A percentile compares a stretch with the other conserved stretches of the same genome.
phyloP scores from a whole-genome alignment of 2,329 filamentous ascomycete species.

The Nemania abortiva region DNA sequence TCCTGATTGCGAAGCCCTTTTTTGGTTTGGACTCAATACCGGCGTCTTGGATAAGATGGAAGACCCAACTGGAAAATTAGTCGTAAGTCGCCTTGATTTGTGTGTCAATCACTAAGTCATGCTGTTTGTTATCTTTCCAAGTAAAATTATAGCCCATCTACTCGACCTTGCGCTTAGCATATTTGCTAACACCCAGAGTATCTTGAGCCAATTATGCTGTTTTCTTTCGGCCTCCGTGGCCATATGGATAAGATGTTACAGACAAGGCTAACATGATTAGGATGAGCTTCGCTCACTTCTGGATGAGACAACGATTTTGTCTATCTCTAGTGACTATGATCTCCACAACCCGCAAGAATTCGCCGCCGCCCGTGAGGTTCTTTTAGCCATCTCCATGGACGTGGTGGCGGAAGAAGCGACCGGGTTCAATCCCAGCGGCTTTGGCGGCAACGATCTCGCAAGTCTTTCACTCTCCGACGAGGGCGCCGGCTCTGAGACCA shows the following conservation, averaged over 20 bases:
- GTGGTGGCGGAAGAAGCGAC: slow-evolving; percentile 77
- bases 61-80: slow-evolving; percentile 36
- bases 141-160: background rate
- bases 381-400: slow-evolving; percentile 74
- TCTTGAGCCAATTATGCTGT: background rate
- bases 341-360: slow-evolving; percentile 65
- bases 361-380: slow-evolving; percentile 65
- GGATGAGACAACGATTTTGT: slow-evolving; percentile 81
- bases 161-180: background rate
- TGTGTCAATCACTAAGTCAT: slow-evolving; percentile 2
- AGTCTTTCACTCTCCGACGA: slow-evolving; percentile 41
- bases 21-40: slow-evolving; percentile 5
- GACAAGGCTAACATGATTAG: slow-evolving; percentile 55
- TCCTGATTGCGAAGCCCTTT: background rate
- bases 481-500: slow-evolving; percentile 34
- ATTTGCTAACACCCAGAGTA: background rate
- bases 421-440: slow-evolving; percentile 83
- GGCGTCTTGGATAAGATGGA: slow-evolving; percentile 36
- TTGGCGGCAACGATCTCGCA: slow-evolving; percentile 59
- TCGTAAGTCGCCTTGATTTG: slow-evolving; percentile 36
- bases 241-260: background rate
- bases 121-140: too few relatives aligned
- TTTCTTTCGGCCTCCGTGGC: background rate
- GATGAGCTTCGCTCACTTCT: slow-evolving; percentile 79
- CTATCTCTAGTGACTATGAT: slow-evolving; percentile 81